A percentile compares a stretch with the other conserved stretches of the same genome.
Conservation (phyloP, 2,329 filamentous ascomycete genomes). For the Ceratocystis cacaofunesta region DNA sequence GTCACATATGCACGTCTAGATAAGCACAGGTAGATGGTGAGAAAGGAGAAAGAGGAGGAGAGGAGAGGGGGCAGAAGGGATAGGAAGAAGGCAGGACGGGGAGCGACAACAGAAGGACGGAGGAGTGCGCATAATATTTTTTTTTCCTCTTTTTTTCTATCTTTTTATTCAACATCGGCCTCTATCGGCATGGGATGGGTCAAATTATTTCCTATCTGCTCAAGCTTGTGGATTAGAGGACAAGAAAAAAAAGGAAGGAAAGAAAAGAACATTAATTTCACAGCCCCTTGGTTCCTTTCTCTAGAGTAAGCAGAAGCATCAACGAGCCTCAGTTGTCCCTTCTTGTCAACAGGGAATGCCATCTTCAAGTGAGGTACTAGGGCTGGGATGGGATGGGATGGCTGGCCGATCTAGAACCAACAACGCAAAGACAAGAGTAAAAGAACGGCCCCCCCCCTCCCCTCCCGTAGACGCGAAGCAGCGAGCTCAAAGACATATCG, state of each 20-base stretch:
- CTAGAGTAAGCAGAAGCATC: not conserved
- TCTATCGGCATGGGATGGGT: not conserved
- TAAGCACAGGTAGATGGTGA: not conserved
- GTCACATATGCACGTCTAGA: not conserved
- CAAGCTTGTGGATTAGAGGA: not conserved
- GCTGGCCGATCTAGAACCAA: not conserved
- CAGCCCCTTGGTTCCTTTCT: conserved; percentile 12
- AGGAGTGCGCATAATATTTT: not conserved
- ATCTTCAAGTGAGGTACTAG: too few relatives aligned
- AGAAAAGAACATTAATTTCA: conserved; percentile 8
- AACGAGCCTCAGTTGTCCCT: not conserved
- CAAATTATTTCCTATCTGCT: too few relatives aligned
- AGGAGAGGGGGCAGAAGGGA: not conserved
- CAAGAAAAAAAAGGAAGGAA: not conserved
- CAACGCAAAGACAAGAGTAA: not conserved
- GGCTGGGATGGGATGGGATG: not conserved
- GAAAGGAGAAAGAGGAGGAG: not conserved
- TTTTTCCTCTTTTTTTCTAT: too few relatives aligned
- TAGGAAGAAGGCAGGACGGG: not conserved
- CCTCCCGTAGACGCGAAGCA: not conserved
- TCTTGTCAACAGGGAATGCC: not conserved
- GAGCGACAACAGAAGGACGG: not conserved
- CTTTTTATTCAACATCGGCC: not conserved
- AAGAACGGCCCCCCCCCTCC: not conserved
- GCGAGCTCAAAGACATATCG: not conserved